Base-by-base conservation (phyloP, 768 basidiomycete species). In the Hericium erinaceus region DNA sequence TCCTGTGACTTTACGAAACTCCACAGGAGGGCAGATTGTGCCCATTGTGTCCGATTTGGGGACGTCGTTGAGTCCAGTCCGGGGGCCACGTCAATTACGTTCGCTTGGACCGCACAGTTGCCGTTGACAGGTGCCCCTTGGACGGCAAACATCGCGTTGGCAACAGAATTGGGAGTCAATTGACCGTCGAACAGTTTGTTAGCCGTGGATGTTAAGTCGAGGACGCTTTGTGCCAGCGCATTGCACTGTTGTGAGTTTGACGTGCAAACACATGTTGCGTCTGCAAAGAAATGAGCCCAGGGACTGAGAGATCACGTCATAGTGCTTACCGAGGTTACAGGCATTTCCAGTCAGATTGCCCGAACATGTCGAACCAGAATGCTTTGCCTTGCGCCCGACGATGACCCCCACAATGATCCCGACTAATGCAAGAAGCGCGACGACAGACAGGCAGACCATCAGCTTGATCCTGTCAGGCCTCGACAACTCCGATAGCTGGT, bases 211-310 rank as follows among this genome's bases (percentile, higher is more conserved):
- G 80, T 65, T 15, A 84, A 70, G 54, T 74, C 67, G 22, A 81
- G 62, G 44, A 87, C 65, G 56, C 71, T 76, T 64, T 79, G 75
- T 0, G 85, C 83, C 10, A 87, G 66, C 24, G 73, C 74, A 49
- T 79, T 74, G 61, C 83, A 84, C 58, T 69, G 73, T 3, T 68
- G 50, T 18, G 61, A 56, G n/a, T 70, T 67, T 2, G 80, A 76
- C 12, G 80, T 78, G 61, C 84, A 86, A 39, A 80, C 73, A 64
- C 84, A 87, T 0, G 82, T 81, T 1, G 82, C 75, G 71, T 84
- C 83, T 85, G 60, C 46, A 40, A 57, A 33, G 9, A 24, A 48
- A 33, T 61, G 11, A 63, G 61, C 24, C 37, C 16, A 39, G 52
- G 39, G 18, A 15, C 20, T 39, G 40, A 38, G 3, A 44, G 15